Evolutionary conservation across 164 flowering plant species (phyloP).

Genomic region (Brasenia schreberi): DNA sequence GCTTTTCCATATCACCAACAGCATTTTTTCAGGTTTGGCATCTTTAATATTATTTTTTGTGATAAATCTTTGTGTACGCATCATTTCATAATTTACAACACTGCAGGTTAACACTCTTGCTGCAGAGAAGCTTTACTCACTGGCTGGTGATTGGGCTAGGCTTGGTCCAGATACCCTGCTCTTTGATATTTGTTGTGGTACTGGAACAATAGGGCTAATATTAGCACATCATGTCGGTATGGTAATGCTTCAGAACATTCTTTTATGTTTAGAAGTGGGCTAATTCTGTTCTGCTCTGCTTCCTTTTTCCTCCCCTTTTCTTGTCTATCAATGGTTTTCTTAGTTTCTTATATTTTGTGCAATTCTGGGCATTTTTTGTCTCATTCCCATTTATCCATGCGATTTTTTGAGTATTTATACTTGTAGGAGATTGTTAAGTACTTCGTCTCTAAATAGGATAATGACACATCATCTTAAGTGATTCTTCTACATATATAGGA

Average conservation of each 20-base stretch:
- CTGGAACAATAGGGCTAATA: constrained; percentile 90
- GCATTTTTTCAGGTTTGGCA: constrained; percentile 83
- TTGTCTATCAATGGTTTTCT: no score
- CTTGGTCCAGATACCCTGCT: constrained; percentile 87
- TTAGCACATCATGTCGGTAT: constrained; percentile 95
- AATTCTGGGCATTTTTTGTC: no score
- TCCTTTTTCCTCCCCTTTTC: no score
- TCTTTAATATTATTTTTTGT: constrained; percentile 4
- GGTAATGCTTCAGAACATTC: constrained; percentile 32
- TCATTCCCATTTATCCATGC: no score
- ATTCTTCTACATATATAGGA: constrained; percentile 1
- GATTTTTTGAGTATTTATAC: no score
- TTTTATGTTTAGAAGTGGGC: no score
- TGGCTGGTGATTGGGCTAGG: constrained; percentile 98
- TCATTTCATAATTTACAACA: constrained; percentile 9
- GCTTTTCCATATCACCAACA: constrained; percentile 80
- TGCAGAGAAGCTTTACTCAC: constrained; percentile 38
- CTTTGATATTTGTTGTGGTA: constrained; percentile 92
- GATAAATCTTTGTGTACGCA: constrained; percentile 1
- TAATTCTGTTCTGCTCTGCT: no score
- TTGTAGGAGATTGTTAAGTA: no score
- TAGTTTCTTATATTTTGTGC: no score
- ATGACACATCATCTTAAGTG: no score
- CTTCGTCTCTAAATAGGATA: no score
- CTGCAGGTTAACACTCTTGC: constrained; percentile 35